phyloP scores from a whole-genome alignment of 2,329 filamentous ascomycete genomes.

The Pyricularia sp. region DNA sequence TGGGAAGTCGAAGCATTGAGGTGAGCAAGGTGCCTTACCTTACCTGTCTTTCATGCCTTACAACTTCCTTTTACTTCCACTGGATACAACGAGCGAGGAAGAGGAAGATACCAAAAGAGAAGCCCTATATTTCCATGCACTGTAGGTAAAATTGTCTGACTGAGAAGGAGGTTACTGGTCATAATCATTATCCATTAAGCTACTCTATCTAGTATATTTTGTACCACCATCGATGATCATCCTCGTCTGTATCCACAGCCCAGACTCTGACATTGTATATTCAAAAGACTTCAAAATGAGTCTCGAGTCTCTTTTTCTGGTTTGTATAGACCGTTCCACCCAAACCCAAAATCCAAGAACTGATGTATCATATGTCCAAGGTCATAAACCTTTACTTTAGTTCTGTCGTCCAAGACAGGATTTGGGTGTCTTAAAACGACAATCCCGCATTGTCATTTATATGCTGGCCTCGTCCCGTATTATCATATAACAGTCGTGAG shows the following conservation, averaged over 20 bases:
- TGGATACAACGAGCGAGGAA: slow-evolving; percentile 29
- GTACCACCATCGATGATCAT: neutral
- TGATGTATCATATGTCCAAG: neutral
- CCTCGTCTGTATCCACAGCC: neutral
- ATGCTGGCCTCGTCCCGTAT: neutral
- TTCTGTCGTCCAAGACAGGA: neutral
- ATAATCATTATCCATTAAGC: neutral
- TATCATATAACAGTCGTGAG: neutral
- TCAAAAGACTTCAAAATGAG: neutral
- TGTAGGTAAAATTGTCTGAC: no score
- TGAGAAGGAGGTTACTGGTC: neutral
- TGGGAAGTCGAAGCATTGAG: neutral
- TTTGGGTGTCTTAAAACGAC: neutral
- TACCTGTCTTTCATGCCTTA: no score
- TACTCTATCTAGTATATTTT: neutral
- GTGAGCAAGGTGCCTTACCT: no score
- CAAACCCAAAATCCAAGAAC: neutral
- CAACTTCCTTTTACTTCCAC: no score
- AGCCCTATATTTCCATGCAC: neutral
- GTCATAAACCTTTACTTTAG: neutral
- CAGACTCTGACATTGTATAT: neutral
- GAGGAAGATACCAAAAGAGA: slow-evolving; percentile 52
- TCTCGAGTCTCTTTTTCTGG: neutral
- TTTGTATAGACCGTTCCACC: neutral
- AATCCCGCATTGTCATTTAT: neutral